Conservation (phyloP, 176 grass and related monocot species). For the Poa pratensis region DNA sequence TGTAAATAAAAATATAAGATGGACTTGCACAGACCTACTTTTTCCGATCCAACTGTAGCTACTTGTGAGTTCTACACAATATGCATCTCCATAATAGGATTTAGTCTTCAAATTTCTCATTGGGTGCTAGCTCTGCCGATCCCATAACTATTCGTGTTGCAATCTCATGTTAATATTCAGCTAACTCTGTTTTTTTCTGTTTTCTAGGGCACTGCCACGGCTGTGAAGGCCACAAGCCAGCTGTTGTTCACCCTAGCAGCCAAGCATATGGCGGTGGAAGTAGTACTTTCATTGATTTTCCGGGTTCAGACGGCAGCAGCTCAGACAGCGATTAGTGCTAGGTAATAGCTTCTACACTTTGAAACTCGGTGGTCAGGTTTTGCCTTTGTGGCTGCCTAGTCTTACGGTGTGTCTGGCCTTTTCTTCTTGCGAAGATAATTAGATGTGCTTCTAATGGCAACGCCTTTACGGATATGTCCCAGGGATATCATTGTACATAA, state of each 20-base stretch:
- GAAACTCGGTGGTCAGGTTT: too few species aligned
- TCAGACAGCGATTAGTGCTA: neutral
- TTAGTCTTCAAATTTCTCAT: neutral
- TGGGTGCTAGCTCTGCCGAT: neutral
- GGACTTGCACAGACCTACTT: neutral
- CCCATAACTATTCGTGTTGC: neutral
- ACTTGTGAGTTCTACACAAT: neutral
- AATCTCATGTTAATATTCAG: neutral
- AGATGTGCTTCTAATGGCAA: too few species aligned
- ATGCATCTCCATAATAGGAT: neutral
- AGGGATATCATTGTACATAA: too few species aligned
- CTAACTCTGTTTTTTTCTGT: neutral
- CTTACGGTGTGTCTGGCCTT: neutral
- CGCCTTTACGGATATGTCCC: too few species aligned
- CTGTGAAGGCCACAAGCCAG: neutral
- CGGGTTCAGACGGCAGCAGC: neutral
- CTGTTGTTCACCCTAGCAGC: constrained; percentile 7
- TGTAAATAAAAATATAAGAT: neutral
- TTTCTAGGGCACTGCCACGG: neutral
- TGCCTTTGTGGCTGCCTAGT: neutral
- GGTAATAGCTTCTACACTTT: too few species aligned
- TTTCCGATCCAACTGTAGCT: neutral
- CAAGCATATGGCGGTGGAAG: constrained; percentile 1
- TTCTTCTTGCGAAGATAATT: neutral
- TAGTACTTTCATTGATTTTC: constrained; percentile 3